Evolutionary conservation across 2,329 filamentous ascomycete genomes (phyloP), one percentile per base, ranked within the genome.

Genomic region (Sclerotinia borealis): DNA sequence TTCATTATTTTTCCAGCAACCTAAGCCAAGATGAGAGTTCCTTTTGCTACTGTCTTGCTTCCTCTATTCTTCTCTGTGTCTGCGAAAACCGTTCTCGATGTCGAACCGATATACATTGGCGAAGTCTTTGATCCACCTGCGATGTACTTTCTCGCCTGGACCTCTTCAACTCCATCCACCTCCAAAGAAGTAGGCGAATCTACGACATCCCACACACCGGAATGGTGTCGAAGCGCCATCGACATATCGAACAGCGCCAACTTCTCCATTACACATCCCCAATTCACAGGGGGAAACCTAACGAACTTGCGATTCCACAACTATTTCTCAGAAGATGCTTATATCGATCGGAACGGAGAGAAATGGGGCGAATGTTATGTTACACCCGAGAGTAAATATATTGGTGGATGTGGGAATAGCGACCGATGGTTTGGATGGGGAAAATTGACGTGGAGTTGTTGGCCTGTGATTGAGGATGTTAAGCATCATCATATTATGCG

Each of bases 91-190:
- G n/a, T 58, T 34, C 64, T 67, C 19, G 63, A 68, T 37, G 60
- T 66, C 34, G 37, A 61, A 22, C 70, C 71, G 11, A 71, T 73
- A 47, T 71, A 72, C 59, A 64, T 73, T 8, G 71, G 70, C 54
- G 66, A 72, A 27, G 67, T 70, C 27, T 73, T 73, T 64, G 69
- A 63, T 60, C 68, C 71, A 2, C 71, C 71, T 34, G 61, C 65
- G n/a, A 69, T 72, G 70, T 69, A 65, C 9, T 66, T 72, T 48
- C 49, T 72, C 1, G 71, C 71, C 48, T 73, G 71, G 68, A 66
- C 68, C 1, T 67, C 71, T 15, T 45, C 55, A 3, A 7, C 37
- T 15, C 22, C 52, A 39, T 43, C 47, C 19, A 1, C 37, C n/a
- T 51, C 61, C 25, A 45, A 34, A 25, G 54, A 58, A 17, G 41